phyloP scores from a whole-genome alignment of 106 monocot genomes.

The Gastrodia elata region DNA sequence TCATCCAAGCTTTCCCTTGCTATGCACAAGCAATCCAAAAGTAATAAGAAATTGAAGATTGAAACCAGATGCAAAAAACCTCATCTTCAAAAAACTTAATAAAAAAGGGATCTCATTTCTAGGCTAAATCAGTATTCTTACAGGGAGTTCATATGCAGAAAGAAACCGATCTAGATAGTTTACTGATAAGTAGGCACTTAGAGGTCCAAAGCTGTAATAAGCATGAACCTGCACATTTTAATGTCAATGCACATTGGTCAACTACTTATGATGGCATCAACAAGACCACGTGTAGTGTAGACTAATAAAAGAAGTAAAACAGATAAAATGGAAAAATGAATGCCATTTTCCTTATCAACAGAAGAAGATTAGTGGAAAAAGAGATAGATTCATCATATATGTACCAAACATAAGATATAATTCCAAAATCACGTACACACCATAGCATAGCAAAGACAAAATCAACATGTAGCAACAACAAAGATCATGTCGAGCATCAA shows the following conservation, averaged over 20 bases:
- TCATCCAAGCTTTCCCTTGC: slow-evolving; percentile 69
- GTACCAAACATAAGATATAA: neutral
- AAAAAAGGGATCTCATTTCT: neutral
- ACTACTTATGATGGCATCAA: neutral
- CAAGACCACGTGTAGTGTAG: neutral
- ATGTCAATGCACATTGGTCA: neutral
- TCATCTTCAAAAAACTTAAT: neutral
- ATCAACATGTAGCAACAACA: neutral
- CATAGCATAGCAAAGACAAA: neutral
- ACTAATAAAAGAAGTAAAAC: neutral
- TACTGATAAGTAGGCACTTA: slow-evolving; percentile 50
- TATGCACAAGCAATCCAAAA: slow-evolving; percentile 8
- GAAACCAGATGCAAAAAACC: neutral
- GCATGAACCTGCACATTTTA: slow-evolving; percentile 51
- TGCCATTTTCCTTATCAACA: neutral
- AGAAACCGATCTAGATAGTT: slow-evolving; percentile 85
- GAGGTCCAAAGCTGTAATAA: slow-evolving; percentile 64
- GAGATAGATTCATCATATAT: neutral
- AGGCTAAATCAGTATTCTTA: slow-evolving; percentile 18
- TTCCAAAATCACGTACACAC: neutral
- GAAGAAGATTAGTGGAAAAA: neutral
- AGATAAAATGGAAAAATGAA: neutral
- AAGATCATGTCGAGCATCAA: neutral
- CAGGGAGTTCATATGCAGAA: slow-evolving; percentile 48
- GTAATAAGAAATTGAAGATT: neutral